Conservation (phyloP, 805 yeast genomes). For the Tetrapisispora fleetii region DNA sequence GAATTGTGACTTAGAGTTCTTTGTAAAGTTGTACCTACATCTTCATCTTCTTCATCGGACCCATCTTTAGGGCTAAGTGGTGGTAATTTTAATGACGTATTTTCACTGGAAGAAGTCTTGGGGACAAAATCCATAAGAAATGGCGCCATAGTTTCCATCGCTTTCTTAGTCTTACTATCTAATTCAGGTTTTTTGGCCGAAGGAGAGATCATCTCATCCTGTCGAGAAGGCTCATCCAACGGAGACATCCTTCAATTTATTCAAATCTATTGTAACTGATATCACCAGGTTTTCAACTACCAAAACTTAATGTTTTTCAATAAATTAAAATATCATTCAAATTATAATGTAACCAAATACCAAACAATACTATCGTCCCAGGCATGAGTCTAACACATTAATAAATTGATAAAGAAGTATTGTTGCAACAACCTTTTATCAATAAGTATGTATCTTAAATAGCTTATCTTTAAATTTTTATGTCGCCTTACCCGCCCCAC, state of each 20-base stretch:
- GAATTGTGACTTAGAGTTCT: slow-evolving; percentile 21
- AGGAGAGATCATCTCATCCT: neutral
- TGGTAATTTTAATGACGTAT: slow-evolving; percentile 30
- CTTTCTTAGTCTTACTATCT: slow-evolving; percentile 33
- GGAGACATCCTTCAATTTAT: neutral
- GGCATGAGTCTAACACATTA: no score
- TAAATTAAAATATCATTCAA: no score
- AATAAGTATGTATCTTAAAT: no score
- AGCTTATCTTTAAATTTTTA: neutral
- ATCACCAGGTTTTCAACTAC: no score
- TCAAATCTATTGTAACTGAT: no score
- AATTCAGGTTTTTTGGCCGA: neutral
- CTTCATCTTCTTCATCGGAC: slow-evolving; percentile 19
- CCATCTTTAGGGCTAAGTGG: slow-evolving; percentile 18
- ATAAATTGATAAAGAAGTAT: no score
- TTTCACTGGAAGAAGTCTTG: slow-evolving; percentile 49
- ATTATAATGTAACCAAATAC: no score
- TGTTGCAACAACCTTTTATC: no score
- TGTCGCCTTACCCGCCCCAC: neutral
- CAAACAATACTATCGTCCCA: no score
- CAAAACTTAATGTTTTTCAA: no score
- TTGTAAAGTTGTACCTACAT: slow-evolving; percentile 17
- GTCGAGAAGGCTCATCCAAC: neutral
- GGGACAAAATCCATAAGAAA: slow-evolving; percentile 66
- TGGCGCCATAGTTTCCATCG: slow-evolving; percentile 75